A percentile compares a stretch with the other conserved stretches of the same genome.
Evolutionary conservation across 768 basidiomycete genomes (phyloP).

Genomic region (Boletus subparvulus): DNA sequence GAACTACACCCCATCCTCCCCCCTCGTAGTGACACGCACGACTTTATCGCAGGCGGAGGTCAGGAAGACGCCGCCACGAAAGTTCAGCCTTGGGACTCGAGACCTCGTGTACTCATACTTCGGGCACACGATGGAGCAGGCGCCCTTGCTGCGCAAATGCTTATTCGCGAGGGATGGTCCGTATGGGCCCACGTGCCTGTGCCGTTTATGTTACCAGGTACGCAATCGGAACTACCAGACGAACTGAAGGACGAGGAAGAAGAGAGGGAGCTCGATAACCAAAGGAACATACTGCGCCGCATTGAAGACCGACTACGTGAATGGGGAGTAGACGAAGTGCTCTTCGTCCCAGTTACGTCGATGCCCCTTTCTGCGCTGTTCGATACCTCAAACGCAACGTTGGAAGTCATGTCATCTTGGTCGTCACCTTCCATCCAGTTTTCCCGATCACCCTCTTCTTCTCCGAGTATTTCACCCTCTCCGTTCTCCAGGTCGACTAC

Average conservation of each 20-base stretch:
- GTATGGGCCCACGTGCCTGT: conserved; percentile 69
- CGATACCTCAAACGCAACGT: conserved; percentile 17
- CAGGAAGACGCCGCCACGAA: conserved; percentile 14
- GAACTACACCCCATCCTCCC: conserved; percentile 29
- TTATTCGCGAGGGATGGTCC: conserved; percentile 65
- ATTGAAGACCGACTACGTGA: conserved; percentile 55
- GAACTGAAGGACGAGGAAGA: conserved; percentile 32
- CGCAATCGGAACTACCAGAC: conserved; percentile 37
- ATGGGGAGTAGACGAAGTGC: conserved; percentile 78
- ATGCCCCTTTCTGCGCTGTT: conserved; percentile 24
- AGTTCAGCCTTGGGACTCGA: conserved; percentile 16
- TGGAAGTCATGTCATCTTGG: conserved; percentile 20
- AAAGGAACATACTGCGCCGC: conserved; percentile 41
- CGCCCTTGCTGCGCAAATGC: conserved; percentile 76
- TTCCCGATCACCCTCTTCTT: conserved; percentile 29
- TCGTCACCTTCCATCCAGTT: conserved; percentile 28
- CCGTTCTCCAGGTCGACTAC: conserved; percentile 33
- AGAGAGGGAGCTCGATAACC: conserved; percentile 38
- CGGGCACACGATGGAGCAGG: conserved; percentile 74
- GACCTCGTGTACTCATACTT: conserved; percentile 58
- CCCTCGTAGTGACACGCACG: conserved; percentile 23
- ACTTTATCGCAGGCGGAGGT: conserved; percentile 27
- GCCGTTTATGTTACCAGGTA: conserved; percentile 33
- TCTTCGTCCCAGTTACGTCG: conserved; percentile 48
- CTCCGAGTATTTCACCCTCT: conserved; percentile 33